Evolutionary conservation across 2,329 filamentous ascomycete species (phyloP), one percentile per base, ranked within the genome.

Genomic region (Colletotrichum tabaci): DNA sequence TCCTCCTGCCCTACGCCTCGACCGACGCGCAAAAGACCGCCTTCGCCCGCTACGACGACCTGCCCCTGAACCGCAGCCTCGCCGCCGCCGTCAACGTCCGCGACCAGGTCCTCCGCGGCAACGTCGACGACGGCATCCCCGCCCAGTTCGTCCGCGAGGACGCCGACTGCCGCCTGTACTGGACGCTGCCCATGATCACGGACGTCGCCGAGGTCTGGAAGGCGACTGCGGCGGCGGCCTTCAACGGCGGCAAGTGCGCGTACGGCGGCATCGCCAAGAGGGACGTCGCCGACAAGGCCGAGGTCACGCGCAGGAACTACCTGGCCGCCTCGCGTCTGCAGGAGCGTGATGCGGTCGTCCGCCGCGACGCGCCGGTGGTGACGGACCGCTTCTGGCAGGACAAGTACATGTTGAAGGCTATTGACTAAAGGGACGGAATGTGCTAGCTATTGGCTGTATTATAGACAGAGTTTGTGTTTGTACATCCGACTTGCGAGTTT

Each of bases 151-250:
- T 86, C 2, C 82, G 82, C 56, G 84, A 88, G 77, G 78, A 84
- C 30, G 79, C 83, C 1, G 86, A 87, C 75, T 88, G 86, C 76
- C 81, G 86, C 18, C 82, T 88, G 35, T 87, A 83, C 78, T 88
- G 85, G 80, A 87, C 86, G 3, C 80, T 81, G 44, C 81, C 79
- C n/a, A 88, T 87, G 84, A 74, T 86, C 57, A 81, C 77, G 10
- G 84, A 87, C 72, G 81, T 86, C 56, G 80, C 80, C 12, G 83
- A 83, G 49, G 77, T 85, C 23, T 88, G 87, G 87, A 84, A 84
- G 76, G 80, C 82, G 7, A 81, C 82, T 2, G 83, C 83, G 0
- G 74, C 79, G 40, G 79, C 81, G 1, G 82, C 82, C 1, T 85
- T 84, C 73, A 80, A 82, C 69, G 82, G 82, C 8, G 83, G 79